Conservation (phyloP, 345 rosid genomes). For the Moringa oleifera region DNA sequence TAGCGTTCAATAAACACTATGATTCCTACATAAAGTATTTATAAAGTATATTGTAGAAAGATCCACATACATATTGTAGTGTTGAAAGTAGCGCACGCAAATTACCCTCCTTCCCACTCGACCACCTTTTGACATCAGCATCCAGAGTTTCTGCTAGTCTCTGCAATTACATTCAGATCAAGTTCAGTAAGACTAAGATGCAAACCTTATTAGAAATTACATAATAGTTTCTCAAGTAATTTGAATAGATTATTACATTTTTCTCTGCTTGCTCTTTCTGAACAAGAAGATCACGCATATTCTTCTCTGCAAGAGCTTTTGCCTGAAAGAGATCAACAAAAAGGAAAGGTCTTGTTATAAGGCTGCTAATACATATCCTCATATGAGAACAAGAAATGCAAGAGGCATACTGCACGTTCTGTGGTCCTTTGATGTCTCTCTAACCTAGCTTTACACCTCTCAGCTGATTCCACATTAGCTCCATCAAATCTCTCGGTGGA, state of each 20-base stretch:
- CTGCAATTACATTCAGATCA: conserved; percentile 37
- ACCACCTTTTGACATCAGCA: conserved; percentile 96
- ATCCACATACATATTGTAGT: conserved; percentile 83
- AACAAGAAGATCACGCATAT: conserved; percentile 82
- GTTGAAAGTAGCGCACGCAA: conserved; percentile 93
- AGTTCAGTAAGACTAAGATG: no score
- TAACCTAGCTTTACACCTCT: conserved; percentile 88
- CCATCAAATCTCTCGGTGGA: conserved; percentile 35
- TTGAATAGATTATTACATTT: conserved; percentile 42
- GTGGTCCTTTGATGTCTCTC: conserved; percentile 89
- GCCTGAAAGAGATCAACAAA: conserved; percentile 50
- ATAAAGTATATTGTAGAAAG: no score
- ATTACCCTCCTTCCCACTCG: conserved; percentile 89
- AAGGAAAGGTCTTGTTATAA: background rate
- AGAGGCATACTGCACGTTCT: conserved; percentile 70
- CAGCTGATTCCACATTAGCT: conserved; percentile 82
- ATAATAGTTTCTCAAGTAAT: no score
- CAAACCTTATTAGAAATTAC: no score
- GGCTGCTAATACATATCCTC: no score
- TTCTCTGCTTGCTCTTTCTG: conserved; percentile 93
- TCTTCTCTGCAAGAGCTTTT: conserved; percentile 93
- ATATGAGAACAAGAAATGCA: background rate
- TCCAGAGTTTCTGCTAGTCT: conserved; percentile 83
- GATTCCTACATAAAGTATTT: no score
- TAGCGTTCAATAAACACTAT: no score